Evolutionary conservation across 805 yeast species (phyloP).

Genomic region (Lipomyces chichibuensis): DNA sequence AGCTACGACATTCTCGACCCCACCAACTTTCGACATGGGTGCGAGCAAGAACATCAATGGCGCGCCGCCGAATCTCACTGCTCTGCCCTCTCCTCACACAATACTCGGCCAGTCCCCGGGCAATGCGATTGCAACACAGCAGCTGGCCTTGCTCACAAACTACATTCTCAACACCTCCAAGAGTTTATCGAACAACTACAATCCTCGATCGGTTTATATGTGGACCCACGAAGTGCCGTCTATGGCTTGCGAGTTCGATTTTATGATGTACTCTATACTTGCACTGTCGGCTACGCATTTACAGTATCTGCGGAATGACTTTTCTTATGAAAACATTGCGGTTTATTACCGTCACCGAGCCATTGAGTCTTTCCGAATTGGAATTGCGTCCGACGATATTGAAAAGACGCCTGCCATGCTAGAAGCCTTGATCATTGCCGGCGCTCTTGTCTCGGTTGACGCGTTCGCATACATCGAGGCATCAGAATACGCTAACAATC

Average conservation of each 20-base stretch:
- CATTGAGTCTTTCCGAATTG: conserved; percentile 27
- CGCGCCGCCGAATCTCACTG: conserved; percentile 29
- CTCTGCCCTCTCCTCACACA: conserved; percentile 30
- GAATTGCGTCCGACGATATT: conserved; percentile 19
- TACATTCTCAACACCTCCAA: conserved; percentile 32
- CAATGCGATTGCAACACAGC: conserved; percentile 29
- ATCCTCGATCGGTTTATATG: conserved; percentile 34
- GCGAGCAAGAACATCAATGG: conserved; percentile 23
- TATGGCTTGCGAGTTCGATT: conserved; percentile 33
- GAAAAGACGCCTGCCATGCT: conserved; percentile 30
- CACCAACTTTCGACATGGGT: conserved; percentile 26
- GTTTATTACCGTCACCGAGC: conserved; percentile 34
- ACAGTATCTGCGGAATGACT: conserved; percentile 29
- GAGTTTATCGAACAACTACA: conserved; percentile 28
- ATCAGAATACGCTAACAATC: conserved; percentile 24
- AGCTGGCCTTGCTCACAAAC: conserved; percentile 30
- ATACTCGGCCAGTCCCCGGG: conserved; percentile 23
- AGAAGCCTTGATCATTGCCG: conserved; percentile 33
- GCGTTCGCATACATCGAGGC: conserved; percentile 33
- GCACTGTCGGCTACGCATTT: conserved; percentile 35
- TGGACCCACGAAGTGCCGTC: conserved; percentile 36
- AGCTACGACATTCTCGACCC: conserved; percentile 31
- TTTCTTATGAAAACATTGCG: conserved; percentile 30
- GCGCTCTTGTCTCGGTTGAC: conserved; percentile 30
- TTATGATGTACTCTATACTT: conserved; percentile 35